Evolutionary conservation across 352 stramenopile species (phyloP).

Genomic region (Phytopythium helicoides): DNA sequence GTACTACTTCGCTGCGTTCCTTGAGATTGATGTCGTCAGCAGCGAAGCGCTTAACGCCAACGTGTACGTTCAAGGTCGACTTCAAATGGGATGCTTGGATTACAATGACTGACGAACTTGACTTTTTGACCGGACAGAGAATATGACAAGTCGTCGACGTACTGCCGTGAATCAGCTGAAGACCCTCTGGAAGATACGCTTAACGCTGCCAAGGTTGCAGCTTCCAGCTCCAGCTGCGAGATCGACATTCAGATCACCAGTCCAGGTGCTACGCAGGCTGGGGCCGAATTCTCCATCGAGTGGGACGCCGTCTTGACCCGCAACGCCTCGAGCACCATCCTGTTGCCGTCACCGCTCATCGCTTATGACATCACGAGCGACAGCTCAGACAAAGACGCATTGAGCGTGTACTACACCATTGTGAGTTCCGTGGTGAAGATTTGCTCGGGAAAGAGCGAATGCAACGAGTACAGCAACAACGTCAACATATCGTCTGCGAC

Average conservation of each 20-base stretch:
- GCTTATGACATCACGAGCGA: constrained; percentile 15
- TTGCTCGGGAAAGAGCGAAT: constrained; percentile 28
- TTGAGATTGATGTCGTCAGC: constrained; percentile 33
- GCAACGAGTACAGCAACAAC: constrained; percentile 42
- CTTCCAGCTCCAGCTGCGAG: constrained; percentile 43
- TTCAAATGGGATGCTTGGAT: too few species aligned
- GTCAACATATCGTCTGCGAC: constrained; percentile 20
- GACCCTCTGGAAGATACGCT: constrained; percentile 28
- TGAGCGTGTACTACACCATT: constrained; percentile 40
- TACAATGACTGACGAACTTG: not conserved
- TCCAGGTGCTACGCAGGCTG: constrained; percentile 25
- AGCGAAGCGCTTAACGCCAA: constrained; percentile 11
- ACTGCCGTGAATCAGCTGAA: constrained; percentile 44
- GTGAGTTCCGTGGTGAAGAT: constrained; percentile 43
- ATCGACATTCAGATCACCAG: constrained; percentile 29
- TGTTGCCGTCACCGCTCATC: constrained; percentile 40
- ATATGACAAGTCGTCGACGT: constrained; percentile 35
- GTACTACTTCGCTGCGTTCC: constrained; percentile 55
- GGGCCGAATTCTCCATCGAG: constrained; percentile 14
- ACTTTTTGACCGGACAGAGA: constrained; percentile 11
- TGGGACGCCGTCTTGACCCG: constrained; percentile 38
- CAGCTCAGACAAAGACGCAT: constrained; percentile 7
- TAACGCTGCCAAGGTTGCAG: constrained; percentile 17
- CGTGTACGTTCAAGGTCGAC: constrained; percentile 8
- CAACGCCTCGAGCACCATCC: constrained; percentile 33